Evolutionary conservation across 1,139 yeast genomes (phyloP).

Genomic region (Pichiaceae sp.): DNA sequence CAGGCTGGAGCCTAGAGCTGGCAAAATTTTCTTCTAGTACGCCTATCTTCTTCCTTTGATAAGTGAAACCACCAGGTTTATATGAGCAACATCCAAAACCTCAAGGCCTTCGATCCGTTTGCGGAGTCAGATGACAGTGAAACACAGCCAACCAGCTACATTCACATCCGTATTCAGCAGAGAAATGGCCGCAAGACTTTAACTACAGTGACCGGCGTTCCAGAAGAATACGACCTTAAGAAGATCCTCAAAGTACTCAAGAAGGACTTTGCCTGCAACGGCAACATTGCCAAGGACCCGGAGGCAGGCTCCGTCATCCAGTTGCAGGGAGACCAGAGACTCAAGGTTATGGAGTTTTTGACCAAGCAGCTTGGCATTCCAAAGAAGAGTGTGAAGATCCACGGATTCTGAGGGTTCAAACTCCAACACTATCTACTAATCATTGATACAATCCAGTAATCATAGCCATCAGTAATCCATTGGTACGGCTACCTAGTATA

Average conservation of each 20-base stretch:
- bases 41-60: neutral
- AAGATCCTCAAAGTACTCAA: slow-evolving; percentile 88
- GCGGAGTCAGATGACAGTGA: slow-evolving; percentile 99
- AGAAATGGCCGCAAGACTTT: slow-evolving; percentile 99
- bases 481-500: too few species aligned
- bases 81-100: slow-evolving; percentile 93
- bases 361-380: slow-evolving; percentile 81
- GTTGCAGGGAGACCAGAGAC: slow-evolving; percentile 98
- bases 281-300: slow-evolving; percentile 93
- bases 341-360: slow-evolving; percentile 90
- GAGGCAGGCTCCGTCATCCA: slow-evolving; percentile 97
- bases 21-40: neutral
- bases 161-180: slow-evolving; percentile 98
- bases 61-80: slow-evolving; percentile 15
- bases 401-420: slow-evolving; percentile 83
- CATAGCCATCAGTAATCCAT: too few species aligned
- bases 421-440: too few species aligned
- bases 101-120: slow-evolving; percentile 97
- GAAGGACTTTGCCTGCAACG: slow-evolving; percentile 98
- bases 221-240: slow-evolving; percentile 89
- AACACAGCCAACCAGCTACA: slow-evolving; percentile 90
- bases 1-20: neutral
- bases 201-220: slow-evolving; percentile 97
- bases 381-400: slow-evolving; percentile 95
- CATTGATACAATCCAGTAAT: too few species aligned